phyloP scores from a whole-genome alignment of 2,329 filamentous ascomycete genomes.

The Onygenales sp. region DNA sequence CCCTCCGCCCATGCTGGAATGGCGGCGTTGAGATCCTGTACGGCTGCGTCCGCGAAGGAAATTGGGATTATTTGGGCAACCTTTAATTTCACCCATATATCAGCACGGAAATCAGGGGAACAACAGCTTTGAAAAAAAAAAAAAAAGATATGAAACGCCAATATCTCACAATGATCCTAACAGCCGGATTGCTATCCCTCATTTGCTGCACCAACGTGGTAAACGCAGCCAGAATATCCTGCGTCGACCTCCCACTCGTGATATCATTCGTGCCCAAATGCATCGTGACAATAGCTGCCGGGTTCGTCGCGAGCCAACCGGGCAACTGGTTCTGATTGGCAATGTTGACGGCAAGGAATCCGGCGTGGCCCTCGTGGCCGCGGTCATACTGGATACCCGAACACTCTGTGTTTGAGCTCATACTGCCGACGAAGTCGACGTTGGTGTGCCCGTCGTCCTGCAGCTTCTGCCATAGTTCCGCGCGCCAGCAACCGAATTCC shows the following conservation, averaged over 20 bases:
- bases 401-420: neutral
- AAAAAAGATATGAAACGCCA: neutral
- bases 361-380: slow-evolving; percentile 37
- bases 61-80: slow-evolving; percentile 34
- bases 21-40: slow-evolving; percentile 26
- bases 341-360: slow-evolving; percentile 36
- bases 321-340: slow-evolving; percentile 33
- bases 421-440: slow-evolving; percentile 22
- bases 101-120: too few species aligned
- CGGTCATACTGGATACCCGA: slow-evolving; percentile 24
- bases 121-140: neutral
- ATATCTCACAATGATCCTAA: slow-evolving; percentile 32
- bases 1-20: slow-evolving; percentile 31
- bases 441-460: slow-evolving; percentile 21
- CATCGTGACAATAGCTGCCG: slow-evolving; percentile 38
- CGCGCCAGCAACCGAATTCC: slow-evolving; percentile 23
- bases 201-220: slow-evolving; percentile 31
- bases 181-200: slow-evolving; percentile 27
- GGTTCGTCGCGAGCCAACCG: slow-evolving; percentile 34
- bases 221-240: slow-evolving; percentile 32
- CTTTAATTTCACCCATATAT: slow-evolving; percentile 12
- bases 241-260: slow-evolving; percentile 17
- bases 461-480: slow-evolving; percentile 24
- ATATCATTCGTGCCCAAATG: slow-evolving; percentile 41
- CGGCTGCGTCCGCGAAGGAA: slow-evolving; percentile 18